Base-by-base conservation (phyloP, 2,329 filamentous ascomycete species). In the Fusarium solani-melongenae region DNA sequence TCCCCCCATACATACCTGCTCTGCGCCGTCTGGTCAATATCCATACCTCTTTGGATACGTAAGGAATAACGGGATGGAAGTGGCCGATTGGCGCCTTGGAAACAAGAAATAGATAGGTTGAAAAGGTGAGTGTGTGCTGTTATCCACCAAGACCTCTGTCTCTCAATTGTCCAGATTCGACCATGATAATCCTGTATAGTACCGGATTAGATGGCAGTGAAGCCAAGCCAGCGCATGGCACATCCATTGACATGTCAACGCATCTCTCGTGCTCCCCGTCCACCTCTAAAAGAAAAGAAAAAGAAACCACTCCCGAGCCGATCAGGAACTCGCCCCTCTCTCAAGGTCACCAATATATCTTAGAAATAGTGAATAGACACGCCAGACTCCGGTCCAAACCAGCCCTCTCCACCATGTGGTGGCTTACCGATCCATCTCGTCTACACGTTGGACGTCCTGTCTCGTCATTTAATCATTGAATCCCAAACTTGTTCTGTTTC, bases 361-460 rank as follows among this genome's bases (percentile, higher is more conserved):
- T 41, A 55, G 53, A 36, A 53, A 69, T 27, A 31, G 58, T 38
- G 27, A 69, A 58, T 67, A 57, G 22, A 74, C 53, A 41, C 69
- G 17, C 64, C 58, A 71, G 51, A 66, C 71, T 53, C 68, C 64
- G 44, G 31, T 34, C 68, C 38, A 53, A 61, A 22, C 65, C 55
- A 71, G 27, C 29, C 59, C 51, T 41, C 60, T 46, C 38, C 57
- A 49, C 41, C 38, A 63, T 56, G 46, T 33, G 56, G 34, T 71
- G 33, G 68, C 53, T 56, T 66, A 57, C 68, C 57, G 46, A 61
- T 64, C 33, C 39, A 39, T 66, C 58, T 53, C 58, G 29, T 69
- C 56, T 64, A 64, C 57, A 66, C 58, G 41, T 65, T 57, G 34
- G 51, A 64, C 24, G 46, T 53, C 59, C 27, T 46, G 24, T 39